These are phyloP conservation scores for Alternaria solani DNA, from an alignment of 2,329 filamentous ascomycete genomes.

Conservation along the genomic window DNA sequence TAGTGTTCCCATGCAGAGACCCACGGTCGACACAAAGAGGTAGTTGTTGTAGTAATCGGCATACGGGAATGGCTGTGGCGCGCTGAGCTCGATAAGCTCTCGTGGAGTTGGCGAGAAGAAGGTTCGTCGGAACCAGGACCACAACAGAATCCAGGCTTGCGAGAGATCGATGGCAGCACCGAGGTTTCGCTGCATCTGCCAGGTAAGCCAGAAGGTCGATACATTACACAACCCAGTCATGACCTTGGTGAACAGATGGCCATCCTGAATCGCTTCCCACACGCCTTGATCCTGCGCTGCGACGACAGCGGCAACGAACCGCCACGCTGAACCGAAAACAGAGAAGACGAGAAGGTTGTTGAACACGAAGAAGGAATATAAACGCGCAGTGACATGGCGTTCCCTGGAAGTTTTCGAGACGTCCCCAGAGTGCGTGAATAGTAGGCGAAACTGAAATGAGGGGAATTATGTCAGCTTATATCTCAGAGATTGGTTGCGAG, in stretches of 20 bases:
- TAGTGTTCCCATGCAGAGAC: slow-evolving; percentile 80
- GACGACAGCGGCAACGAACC: slow-evolving; percentile 74
- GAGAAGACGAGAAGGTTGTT: slow-evolving; percentile 96
- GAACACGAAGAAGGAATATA: slow-evolving; percentile 97
- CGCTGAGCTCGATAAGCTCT: slow-evolving; percentile 90
- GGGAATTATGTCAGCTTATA: neutral
- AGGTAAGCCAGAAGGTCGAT: slow-evolving; percentile 89
- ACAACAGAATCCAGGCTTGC: slow-evolving; percentile 81
- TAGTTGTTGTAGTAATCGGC: slow-evolving; percentile 98
- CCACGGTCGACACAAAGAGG: slow-evolving; percentile 88
- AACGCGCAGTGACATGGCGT: slow-evolving; percentile 80
- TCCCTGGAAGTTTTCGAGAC: slow-evolving; percentile 91
- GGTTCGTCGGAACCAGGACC: slow-evolving; percentile 80
- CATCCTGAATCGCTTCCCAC: slow-evolving; percentile 74
- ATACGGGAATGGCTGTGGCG: slow-evolving; percentile 91
- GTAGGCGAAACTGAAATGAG: slow-evolving; percentile 71
- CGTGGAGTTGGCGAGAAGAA: slow-evolving; percentile 88
- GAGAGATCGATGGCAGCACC: slow-evolving; percentile 83
- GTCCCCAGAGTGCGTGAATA: slow-evolving; percentile 85
- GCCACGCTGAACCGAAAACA: slow-evolving; percentile 86
- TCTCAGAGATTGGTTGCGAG: neutral
- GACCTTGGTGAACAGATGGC: slow-evolving; percentile 69
- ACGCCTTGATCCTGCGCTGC: slow-evolving; percentile 58
- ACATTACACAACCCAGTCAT: slow-evolving; percentile 81
- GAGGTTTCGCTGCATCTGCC: slow-evolving; percentile 89